These are phyloP conservation scores for Tanacetum coccineum DNA, from an alignment of 129 eudicot genomes.

Conservation along the genomic window DNA sequence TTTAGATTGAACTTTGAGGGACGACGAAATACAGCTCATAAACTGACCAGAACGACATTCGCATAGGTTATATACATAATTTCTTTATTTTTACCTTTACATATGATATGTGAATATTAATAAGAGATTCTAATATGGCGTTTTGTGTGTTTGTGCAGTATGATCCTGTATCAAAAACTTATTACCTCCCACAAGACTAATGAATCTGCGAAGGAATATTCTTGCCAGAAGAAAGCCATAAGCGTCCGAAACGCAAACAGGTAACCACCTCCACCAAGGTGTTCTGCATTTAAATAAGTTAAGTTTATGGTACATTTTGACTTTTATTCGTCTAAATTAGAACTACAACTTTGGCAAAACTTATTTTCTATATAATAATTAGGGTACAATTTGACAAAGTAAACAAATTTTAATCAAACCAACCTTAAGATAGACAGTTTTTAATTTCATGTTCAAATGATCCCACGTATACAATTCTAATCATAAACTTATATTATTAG, in stretches of 20 bases:
- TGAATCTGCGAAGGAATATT: conserved; percentile 92
- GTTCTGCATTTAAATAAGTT: conserved; percentile 42
- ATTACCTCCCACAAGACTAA: conserved; percentile 96
- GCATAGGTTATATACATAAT: background rate
- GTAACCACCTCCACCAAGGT: conserved; percentile 91
- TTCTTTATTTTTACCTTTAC: background rate
- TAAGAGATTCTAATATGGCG: background rate
- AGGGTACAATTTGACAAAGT: background rate
- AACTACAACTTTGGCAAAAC: background rate
- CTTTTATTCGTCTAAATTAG: background rate
- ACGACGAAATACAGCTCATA: background rate
- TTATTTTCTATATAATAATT: background rate
- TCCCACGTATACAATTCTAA: no score
- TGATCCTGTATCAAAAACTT: background rate
- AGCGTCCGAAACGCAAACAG: conserved; percentile 96
- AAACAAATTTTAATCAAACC: background rate
- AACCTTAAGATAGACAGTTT: background rate
- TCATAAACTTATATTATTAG: no score
- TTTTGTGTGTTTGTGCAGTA: no score
- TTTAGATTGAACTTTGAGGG: no score
- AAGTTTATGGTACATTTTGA: background rate
- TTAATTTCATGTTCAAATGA: background rate
- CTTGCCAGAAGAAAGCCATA: conserved; percentile 92
- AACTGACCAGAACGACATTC: background rate
- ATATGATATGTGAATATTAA: background rate